Evolutionary conservation across 176 grass and related monocot genomes (phyloP), one percentile per base, ranked within the genome.

Genomic region (Carex littledalei): DNA sequence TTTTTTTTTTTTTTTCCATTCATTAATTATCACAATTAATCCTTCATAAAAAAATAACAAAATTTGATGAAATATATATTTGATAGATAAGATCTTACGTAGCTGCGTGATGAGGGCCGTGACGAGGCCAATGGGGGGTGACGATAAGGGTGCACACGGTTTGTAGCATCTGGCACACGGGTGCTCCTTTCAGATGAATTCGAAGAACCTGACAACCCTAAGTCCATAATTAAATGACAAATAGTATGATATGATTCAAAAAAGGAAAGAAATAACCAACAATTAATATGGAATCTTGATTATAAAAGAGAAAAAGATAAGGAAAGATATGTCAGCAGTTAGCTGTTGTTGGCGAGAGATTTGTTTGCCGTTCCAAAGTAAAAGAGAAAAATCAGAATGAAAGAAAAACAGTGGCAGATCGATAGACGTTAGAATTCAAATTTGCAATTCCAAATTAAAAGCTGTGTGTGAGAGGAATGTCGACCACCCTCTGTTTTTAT

Each of bases 211-310:
- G 68, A 64, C 41, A 81, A 78, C 22, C 18, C 41, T 67, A 43
- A 53, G 55, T 84, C 86, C 86, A 87, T 87, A 14, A 16, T 62
- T 24, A 67, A 32, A 66, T 11, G 11, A 76, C 13, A 45, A 45
- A 73, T 6, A 49, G 39, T 9, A 81, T 37, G 9, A 55, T 67
- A 69, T 22, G 8, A 68, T 11, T 68, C 14, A 37, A 37, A 17
- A 37, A 26, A 29, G 22, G 11, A 63, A 10, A 9, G 0, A 20
- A 62, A 62, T 6, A 22, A 12, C 20, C 6, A 63, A 63, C 20
- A 63, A 63, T 63, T 26, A 26, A 26, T 26, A 63, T 43, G 26
- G 31, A 60, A 26, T 20, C 5, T 74, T 69, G 20, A 54, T n/a
- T 17, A 22, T 70, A 16, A 59, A 24, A 63, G 62, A 34, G 56